Percentiles rank a stretch among this genome's conserved stretches.
phyloP scores from a whole-genome alignment of 495 filamentous ascomycete genomes.

The Aspergillus bertholletiae region DNA sequence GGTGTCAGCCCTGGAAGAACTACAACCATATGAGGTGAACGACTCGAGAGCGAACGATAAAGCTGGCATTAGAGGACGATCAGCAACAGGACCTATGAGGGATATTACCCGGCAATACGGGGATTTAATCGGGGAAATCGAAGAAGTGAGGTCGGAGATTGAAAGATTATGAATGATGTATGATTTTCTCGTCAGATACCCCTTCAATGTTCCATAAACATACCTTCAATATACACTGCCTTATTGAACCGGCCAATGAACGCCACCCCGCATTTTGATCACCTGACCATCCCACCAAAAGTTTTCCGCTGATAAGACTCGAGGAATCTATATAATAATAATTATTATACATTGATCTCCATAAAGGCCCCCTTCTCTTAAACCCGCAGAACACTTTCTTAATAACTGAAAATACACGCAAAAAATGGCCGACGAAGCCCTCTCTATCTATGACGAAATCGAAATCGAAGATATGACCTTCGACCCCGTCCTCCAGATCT shows the following conservation, averaged over 20 bases:
- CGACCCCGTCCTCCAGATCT: constrained; percentile 76
- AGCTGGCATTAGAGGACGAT: constrained; percentile 11
- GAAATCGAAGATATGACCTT: constrained; percentile 99
- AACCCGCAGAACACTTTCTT: neutral
- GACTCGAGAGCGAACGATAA: constrained; percentile 10
- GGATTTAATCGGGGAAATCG: constrained; percentile 49
- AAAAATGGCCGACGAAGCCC: constrained; percentile 63
- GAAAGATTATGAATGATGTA: constrained; percentile 35
- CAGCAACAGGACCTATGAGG: constrained; percentile 45
- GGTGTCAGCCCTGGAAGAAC: constrained; percentile 39
- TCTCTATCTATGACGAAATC: constrained; percentile 93
- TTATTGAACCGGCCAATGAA: constrained; percentile 1
- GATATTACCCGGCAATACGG: constrained; percentile 62
- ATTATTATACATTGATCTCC: neutral
- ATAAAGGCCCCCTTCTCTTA: neutral
- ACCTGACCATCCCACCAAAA: constrained; percentile 31
- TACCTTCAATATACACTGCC: neutral
- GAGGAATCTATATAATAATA: neutral
- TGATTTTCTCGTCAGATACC: constrained; percentile 1
- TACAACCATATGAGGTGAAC: constrained; percentile 52
- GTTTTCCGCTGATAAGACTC: constrained; percentile 21
- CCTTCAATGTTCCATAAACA: neutral
- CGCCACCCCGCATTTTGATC: constrained; percentile 15
- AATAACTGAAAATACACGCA: neutral
- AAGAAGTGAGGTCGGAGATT: constrained; percentile 55